Evolutionary conservation across 805 yeast species (phyloP), one percentile per base, ranked within the genome.

Genomic region (Saccharomycopsis selenospora): DNA sequence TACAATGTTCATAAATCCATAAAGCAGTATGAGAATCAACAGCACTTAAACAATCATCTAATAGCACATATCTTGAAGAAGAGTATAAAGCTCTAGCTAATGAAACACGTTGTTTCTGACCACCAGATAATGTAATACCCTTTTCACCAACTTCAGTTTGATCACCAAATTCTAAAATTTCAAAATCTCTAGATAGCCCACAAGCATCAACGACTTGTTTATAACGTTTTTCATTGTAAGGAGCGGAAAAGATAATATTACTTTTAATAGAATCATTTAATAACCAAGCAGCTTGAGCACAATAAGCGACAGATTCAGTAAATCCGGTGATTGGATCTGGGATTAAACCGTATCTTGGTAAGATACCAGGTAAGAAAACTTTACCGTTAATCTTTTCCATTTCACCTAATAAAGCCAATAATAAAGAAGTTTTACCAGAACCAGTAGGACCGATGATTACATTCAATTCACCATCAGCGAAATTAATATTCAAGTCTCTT

Each of bases 221-320:
- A 61, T 91, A 91, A 57, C 98, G 80, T 2, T 73, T 75, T 56
- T 80, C 79, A 62, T 84, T 78, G 67, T 70, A 88, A 3, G 82
- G 80, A 25, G 86, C 61, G 10, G 87, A 86, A 64, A 91, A 91
- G 11, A 80, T 61, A 60, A 91, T 89, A 62, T 91, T 91, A 61
- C 83, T 85, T 59, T 73, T 80, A 50, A 93, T 81, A 3, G 96
- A 85, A 53, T 85, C 98, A 63, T 93, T 93, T 56, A 91, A 72
- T 58, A 91, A 73, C 99, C 99, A 93, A 4, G 98, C 95, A 51
- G 88, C 81, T 69, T 91, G 99, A 3, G 98, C 80, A 66, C 98
- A 91, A 65, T 89, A 91, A 1, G 98, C 98, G 45, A 90, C 91
- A 1, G 95, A 86, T 54, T 91, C 95, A 14, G 95, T 80, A 55